These are phyloP conservation scores for Fusarium sp. DNA, from an alignment of 2,329 filamentous ascomycete genomes.

Conservation along the genomic window DNA sequence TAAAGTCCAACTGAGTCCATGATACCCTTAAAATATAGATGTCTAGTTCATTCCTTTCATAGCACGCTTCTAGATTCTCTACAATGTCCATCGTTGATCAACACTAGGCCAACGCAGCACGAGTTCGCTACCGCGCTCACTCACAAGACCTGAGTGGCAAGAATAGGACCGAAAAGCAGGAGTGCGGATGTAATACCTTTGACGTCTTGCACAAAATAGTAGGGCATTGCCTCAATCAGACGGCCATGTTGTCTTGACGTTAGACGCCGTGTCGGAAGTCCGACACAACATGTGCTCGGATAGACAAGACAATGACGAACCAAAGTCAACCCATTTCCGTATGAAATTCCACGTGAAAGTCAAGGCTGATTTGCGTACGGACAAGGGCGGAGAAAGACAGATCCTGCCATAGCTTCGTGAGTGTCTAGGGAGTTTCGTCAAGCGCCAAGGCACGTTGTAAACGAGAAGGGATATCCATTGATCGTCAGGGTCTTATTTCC, in stretches of 20 bases:
- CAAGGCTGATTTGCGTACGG: not conserved
- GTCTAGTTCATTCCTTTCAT: too few species aligned
- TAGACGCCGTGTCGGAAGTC: not conserved
- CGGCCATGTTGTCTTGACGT: constrained; percentile 19
- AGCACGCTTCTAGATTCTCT: too few species aligned
- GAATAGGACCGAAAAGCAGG: too few species aligned
- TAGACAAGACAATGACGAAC: too few species aligned
- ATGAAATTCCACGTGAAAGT: not conserved
- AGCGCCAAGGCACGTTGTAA: not conserved
- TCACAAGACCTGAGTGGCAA: too few species aligned
- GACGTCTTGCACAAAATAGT: constrained; percentile 18
- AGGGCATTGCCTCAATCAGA: constrained; percentile 33
- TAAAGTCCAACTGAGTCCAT: too few species aligned
- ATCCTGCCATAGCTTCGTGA: not conserved
- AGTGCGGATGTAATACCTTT: constrained; percentile 19
- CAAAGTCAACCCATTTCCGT: not conserved
- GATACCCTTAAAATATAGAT: too few species aligned
- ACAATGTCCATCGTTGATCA: too few species aligned
- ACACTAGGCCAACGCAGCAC: too few species aligned
- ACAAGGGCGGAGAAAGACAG: not conserved
- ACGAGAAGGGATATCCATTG: not conserved
- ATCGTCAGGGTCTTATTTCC: constrained; percentile 14
- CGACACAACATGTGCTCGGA: not conserved
- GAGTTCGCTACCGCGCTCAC: too few species aligned
- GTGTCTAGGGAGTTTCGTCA: not conserved